Conservation (phyloP, 495 filamentous ascomycete genomes). For the Sordaria brevicollis region DNA sequence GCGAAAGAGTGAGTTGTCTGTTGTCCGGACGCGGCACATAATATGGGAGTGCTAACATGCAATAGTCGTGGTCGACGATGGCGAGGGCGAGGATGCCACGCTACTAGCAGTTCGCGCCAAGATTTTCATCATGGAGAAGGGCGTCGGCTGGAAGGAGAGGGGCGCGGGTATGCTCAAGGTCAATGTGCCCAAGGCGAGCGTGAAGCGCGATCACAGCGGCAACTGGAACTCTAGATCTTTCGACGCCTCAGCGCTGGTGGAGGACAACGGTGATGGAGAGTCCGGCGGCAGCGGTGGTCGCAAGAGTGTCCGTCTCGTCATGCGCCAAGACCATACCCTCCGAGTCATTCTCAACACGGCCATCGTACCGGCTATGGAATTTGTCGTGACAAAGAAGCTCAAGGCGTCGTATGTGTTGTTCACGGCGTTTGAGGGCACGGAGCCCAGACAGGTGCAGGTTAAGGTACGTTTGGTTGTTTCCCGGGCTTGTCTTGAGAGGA, state of each 20-base stretch:
- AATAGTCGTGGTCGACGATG: conserved; percentile 42
- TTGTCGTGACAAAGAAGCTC: conserved; percentile 55
- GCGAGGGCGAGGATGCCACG: conserved; percentile 70
- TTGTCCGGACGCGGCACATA: background rate
- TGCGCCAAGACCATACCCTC: conserved; percentile 76
- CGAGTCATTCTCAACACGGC: conserved; percentile 81
- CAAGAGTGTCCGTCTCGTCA: conserved; percentile 56
- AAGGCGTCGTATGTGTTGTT: conserved; percentile 45
- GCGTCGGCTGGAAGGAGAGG: conserved; percentile 70
- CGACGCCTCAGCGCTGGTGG: conserved; percentile 37
- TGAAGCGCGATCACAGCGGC: conserved; percentile 36
- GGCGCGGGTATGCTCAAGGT: conserved; percentile 76
- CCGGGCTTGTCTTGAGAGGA: background rate
- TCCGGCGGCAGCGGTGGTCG: conserved; percentile 7
- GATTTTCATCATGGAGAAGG: conserved; percentile 62
- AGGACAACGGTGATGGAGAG: conserved; percentile 28
- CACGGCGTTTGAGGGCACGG: conserved; percentile 49
- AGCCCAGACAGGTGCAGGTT: conserved; percentile 50
- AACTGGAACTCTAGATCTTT: conserved; percentile 32
- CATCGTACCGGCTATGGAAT: conserved; percentile 61
- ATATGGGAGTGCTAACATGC: conserved; percentile 14
- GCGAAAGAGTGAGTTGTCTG: conserved; percentile 50
- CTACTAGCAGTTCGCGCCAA: conserved; percentile 57
- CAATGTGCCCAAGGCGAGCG: conserved; percentile 51
- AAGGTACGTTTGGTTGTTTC: conserved; percentile 45